Percentiles rank a stretch among this genome's conserved stretches.
Conservation (phyloP, 352 stramenopile species). For the Phytophthora citrophthora region DNA sequence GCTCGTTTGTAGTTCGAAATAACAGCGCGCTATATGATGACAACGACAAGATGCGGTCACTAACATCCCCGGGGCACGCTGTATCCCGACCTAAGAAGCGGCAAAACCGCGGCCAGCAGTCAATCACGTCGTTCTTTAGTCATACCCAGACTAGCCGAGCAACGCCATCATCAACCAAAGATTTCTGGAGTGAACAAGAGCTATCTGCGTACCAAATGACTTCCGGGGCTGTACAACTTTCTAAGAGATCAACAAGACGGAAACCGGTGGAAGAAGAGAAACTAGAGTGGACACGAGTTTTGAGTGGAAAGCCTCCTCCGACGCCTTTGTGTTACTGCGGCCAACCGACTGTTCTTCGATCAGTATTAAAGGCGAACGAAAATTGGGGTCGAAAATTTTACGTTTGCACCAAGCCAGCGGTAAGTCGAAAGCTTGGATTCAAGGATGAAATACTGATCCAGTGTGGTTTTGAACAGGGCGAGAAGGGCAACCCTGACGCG, state of each 20-base stretch:
- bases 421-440: slow-evolving; percentile 18
- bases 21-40: slow-evolving; percentile 4
- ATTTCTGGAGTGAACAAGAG: neutral
- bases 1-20: slow-evolving; percentile 42
- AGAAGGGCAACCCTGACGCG: slow-evolving; percentile 76
- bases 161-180: neutral
- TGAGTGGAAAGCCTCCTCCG: slow-evolving; percentile 63
- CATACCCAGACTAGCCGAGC: slow-evolving; percentile 28
- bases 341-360: slow-evolving; percentile 73
- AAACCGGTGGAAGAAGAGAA: slow-evolving; percentile 42
- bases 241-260: slow-evolving; percentile 38
- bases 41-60: neutral
- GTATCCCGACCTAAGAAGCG: slow-evolving; percentile 10
- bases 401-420: slow-evolving; percentile 83
- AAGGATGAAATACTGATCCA: neutral
- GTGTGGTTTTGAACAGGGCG: slow-evolving; percentile 50
- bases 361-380: slow-evolving; percentile 79
- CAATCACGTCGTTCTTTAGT: slow-evolving; percentile 64
- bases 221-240: slow-evolving; percentile 10
- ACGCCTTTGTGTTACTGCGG: slow-evolving; percentile 74
- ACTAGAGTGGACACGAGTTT: slow-evolving; percentile 64
- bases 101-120: slow-evolving; percentile 38
- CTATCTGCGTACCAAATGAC: slow-evolving; percentile 17
- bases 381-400: slow-evolving; percentile 90
- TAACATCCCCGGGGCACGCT: neutral